phyloP scores from a whole-genome alignment of 805 yeast species.

The Cyberlindnera xishuangbannaensis region DNA sequence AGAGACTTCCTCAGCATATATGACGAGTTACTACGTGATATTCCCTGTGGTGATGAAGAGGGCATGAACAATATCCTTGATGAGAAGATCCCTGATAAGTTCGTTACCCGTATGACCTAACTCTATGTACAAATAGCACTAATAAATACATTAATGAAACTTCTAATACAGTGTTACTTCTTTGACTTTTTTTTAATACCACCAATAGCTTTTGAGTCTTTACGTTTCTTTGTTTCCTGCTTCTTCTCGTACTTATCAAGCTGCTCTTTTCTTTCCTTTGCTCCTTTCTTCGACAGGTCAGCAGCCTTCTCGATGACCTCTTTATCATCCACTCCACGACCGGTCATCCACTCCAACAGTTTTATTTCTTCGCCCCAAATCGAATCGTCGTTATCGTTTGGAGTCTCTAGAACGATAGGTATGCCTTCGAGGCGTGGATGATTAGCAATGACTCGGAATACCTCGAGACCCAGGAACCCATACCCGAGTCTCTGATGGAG shows the following conservation, averaged over 20 bases:
- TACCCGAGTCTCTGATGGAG: conserved; percentile 84
- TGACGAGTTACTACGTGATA: too few species aligned
- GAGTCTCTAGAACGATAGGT: conserved; percentile 87
- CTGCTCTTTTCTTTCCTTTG: conserved; percentile 44
- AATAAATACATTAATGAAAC: too few species aligned
- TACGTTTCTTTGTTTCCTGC: too few species aligned
- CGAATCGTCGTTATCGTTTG: conserved; percentile 48
- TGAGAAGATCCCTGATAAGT: too few species aligned
- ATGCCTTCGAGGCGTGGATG: conserved; percentile 52
- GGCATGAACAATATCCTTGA: too few species aligned
- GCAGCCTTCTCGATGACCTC: conserved; percentile 46
- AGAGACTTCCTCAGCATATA: too few species aligned
- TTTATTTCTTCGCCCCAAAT: conserved; percentile 78
- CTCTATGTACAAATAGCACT: too few species aligned
- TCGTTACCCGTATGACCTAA: too few species aligned
- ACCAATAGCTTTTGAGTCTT: too few species aligned
- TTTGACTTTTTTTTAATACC: too few species aligned
- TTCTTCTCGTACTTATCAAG: conserved; percentile 12
- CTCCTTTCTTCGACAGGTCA: conserved; percentile 55
- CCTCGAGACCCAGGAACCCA: conserved; percentile 85
- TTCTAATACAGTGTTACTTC: too few species aligned
- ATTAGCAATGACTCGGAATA: conserved; percentile 74
- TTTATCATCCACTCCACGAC: conserved; percentile 42
- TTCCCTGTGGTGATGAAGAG: too few species aligned
- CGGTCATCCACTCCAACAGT: conserved; percentile 75